These are phyloP conservation scores for Peziza echinospora DNA, from an alignment of 495 filamentous ascomycete species.

Conservation along the genomic window DNA sequence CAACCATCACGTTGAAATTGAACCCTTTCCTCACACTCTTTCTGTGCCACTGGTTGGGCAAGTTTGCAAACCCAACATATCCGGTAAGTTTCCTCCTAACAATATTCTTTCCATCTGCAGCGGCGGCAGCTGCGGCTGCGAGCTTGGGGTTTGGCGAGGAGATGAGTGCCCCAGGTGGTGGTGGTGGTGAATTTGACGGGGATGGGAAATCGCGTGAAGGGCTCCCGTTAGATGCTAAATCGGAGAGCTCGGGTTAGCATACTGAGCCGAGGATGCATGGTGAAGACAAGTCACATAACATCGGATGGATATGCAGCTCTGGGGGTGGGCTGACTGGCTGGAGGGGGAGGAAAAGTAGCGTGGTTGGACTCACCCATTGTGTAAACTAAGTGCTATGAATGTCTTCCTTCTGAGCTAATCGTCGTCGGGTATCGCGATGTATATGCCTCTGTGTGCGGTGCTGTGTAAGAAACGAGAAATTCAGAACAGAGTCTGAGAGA, in stretches of 20 bases:
- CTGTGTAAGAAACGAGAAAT: not conserved
- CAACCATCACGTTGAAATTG: slow-evolving; percentile 99
- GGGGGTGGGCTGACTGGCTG: not conserved
- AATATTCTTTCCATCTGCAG: slow-evolving; percentile 84
- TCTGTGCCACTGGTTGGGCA: slow-evolving; percentile 99
- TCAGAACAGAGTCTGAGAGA: not conserved
- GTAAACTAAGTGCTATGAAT: not conserved
- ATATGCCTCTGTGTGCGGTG: not conserved
- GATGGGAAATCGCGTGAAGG: slow-evolving; percentile 8
- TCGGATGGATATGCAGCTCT: not conserved
- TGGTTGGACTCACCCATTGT: not conserved
- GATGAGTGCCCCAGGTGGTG: slow-evolving; percentile 28
- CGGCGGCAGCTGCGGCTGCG: slow-evolving; percentile 45
- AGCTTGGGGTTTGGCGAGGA: slow-evolving; percentile 63
- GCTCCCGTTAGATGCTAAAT: not conserved
- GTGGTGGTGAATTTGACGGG: slow-evolving; percentile 28
- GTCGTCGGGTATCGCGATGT: no score
- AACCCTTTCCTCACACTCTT: slow-evolving; percentile 99
- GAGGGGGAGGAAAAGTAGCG: not conserved
- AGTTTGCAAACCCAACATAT: slow-evolving; percentile 94
- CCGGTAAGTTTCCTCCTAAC: slow-evolving; percentile 95
- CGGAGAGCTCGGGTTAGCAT: not conserved
- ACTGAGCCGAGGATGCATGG: not conserved
- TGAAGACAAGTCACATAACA: not conserved
- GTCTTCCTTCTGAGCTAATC: not conserved